Evolutionary conservation across 1,284 basidiomycete genomes (phyloP), one percentile per base, ranked within the genome.

Genomic region (Leccinum huronense): DNA sequence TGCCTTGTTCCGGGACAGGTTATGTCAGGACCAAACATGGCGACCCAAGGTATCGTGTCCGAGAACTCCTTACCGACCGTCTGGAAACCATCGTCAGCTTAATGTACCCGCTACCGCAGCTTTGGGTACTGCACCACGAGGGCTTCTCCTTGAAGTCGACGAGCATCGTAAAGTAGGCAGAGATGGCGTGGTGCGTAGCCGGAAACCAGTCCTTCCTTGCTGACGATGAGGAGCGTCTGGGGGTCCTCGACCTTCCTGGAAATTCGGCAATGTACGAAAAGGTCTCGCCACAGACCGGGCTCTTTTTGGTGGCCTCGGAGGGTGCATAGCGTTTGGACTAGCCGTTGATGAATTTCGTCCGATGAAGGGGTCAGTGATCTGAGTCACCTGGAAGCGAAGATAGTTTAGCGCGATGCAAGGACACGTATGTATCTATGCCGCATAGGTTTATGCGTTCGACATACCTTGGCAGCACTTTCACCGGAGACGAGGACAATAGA

Each of bases 51-150:
- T 19, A 96, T 97, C 80, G 93, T 93, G 81, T 97, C 95, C 60
- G 91, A 93, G 79, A 97, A 97, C 76, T 97, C 95, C 80, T 94
- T 93, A 66, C 93, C 93, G 67, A 86, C 89, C 64, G 90, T 90
- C 79, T 95, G 90, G 84, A 96, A 93, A 67, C 94, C 95, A 74
- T 94, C 88, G 74, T 93, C 64, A 99, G 89, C 83, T 99, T 99
- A 81, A 99, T 81, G 81, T 99, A 99, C 53, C 97, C 97, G 81
- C 97, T 97, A 80, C 97, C 97, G 73, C 97, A 99, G 80, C 98
- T 96, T 83, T 99, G 97, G 78, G 77, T 99, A 99, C 78, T 98
- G 96, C 19, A 99, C 90, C 68, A 99, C 95, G 59, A 99, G 54
- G 96, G 93, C 81, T 97, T 87, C 68, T 87, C 83, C 74, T 87